Percentiles rank a stretch among this genome's conserved stretches.
Evolutionary conservation across 1,284 basidiomycete genomes (phyloP).

Genomic region (Vanrija sp.): DNA sequence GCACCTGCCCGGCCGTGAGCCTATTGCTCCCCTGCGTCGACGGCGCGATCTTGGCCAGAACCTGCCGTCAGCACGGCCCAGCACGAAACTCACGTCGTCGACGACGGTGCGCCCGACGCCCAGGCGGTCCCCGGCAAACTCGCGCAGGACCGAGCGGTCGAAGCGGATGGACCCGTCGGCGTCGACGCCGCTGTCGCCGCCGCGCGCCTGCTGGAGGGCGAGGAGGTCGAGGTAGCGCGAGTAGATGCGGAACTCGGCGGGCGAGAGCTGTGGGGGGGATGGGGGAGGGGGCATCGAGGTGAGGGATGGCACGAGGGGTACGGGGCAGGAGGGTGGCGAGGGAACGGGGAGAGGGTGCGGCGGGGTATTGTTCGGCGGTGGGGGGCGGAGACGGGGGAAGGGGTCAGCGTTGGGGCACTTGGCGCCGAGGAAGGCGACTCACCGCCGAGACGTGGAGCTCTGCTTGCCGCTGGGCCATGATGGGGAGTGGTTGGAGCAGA

Average conservation of each 20-base stretch:
- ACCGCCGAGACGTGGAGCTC: constrained; percentile 17
- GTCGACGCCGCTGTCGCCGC: constrained; percentile 4
- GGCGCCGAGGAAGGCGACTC: not conserved
- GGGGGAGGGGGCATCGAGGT: not conserved
- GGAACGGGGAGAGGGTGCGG: not conserved
- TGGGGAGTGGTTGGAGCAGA: not conserved
- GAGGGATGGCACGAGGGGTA: not conserved
- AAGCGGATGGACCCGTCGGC: constrained; percentile 16
- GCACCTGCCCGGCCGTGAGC: constrained; percentile 15
- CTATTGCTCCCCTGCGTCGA: not conserved
- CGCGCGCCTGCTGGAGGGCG: constrained; percentile 8
- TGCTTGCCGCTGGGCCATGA: constrained; percentile 6
- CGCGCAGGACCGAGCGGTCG: constrained; percentile 9
- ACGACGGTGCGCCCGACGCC: constrained; percentile 5
- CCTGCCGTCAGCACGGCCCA: not conserved
- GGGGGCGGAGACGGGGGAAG: not conserved
- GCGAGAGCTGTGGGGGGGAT: constrained; percentile 14
- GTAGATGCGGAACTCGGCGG: constrained; percentile 17
- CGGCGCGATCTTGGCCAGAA: not conserved
- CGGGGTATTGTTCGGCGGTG: not conserved
- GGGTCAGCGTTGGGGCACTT: not conserved
- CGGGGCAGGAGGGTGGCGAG: not conserved
- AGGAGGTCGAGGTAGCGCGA: constrained; percentile 22
- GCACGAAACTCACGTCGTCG: constrained; percentile 18
- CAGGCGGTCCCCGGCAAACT: constrained; percentile 13